phyloP scores from a whole-genome alignment of 2,329 filamentous ascomycete species.

The Stemphylium beticola region DNA sequence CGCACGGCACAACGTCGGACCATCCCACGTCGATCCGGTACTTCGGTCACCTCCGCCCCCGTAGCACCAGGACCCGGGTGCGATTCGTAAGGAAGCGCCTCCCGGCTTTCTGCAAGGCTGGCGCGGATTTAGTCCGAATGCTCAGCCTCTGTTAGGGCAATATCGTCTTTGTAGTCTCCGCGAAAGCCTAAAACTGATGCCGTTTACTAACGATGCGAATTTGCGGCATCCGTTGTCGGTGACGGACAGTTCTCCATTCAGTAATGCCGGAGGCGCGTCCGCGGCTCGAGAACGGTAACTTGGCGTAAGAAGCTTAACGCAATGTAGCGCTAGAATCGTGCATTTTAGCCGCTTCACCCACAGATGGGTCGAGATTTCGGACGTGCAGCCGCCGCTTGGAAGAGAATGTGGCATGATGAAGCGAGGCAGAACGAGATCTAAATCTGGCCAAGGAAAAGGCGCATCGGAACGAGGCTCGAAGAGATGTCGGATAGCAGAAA shows the following conservation, averaged over 20 bases:
- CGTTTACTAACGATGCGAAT: conserved; percentile 10
- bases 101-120: not conserved
- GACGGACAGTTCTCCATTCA: conserved; percentile 10
- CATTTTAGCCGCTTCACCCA: conserved; percentile 19
- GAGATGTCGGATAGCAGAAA: conserved; percentile 8
- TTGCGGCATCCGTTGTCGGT: conserved; percentile 10
- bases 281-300: conserved; percentile 6
- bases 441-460: conserved; percentile 1
- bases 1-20: not conserved
- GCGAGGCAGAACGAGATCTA: not conserved
- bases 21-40: not conserved
- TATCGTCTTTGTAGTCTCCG: not conserved
- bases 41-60: not conserved
- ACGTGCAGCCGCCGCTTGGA: conserved; percentile 15
- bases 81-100: not conserved
- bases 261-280: conserved; percentile 12
- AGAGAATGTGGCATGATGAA: conserved; percentile 12
- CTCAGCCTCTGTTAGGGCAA: not conserved
- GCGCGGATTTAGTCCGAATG: not conserved
- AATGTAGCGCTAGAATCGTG: conserved; percentile 1
- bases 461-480: conserved; percentile 16
- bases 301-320: conserved; percentile 20
- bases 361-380: conserved; percentile 19
- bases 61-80: not conserved
- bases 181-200: conserved; percentile 2